Evolutionary conservation across 1,284 basidiomycete genomes (phyloP), one percentile per base, ranked within the genome.

Genomic region (Coriolopsis trogii): DNA sequence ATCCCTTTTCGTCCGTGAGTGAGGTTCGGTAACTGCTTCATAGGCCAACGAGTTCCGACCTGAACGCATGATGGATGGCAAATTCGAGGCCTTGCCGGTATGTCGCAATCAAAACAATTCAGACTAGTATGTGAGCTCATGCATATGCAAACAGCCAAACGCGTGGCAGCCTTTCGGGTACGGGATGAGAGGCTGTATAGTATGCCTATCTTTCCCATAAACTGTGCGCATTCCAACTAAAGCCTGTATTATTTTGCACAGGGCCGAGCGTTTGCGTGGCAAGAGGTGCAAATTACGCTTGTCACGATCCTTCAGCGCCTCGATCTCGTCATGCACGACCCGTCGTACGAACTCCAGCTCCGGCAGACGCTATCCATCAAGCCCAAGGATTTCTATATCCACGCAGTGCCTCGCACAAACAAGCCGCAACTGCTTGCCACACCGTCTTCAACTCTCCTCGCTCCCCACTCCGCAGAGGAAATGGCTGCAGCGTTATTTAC

Each of bases 321-420:
- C 63, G 77, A 80, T 56, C 58, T 80, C 34, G 65, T 69, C 26
- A 60, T 76, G 50, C 68, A 69, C 29, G 73, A 80, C 63, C 73
- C 75, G 2, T 60, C 65, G 5, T 80, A 80, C 54, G 67, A 70
- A 33, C 67, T 81, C 6, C 57, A 72, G 52, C 61, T 79, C 56
- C 73, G 73, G 64, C 73, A 77, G 59, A 72, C 76, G 15, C 64
- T 81, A 37, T 79, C 76, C 0, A 69, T 80, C 63, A 81, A 81
- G 63, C 79, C 78, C 2, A 65, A 69, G 42, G 66, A 73, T 28
- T 72, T 80, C 50, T 62, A 63, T 43, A 75, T 81, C 43, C 70
- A 70, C 47, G 77, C 73, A 5, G 62, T 63, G 20, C 74, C 71
- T 3, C 67, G 74, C 13, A 56, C 54, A 39, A 55, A 56, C 24